phyloP scores from a whole-genome alignment of 345 rosid genomes.

The Cardamine chenopodiifolia region DNA sequence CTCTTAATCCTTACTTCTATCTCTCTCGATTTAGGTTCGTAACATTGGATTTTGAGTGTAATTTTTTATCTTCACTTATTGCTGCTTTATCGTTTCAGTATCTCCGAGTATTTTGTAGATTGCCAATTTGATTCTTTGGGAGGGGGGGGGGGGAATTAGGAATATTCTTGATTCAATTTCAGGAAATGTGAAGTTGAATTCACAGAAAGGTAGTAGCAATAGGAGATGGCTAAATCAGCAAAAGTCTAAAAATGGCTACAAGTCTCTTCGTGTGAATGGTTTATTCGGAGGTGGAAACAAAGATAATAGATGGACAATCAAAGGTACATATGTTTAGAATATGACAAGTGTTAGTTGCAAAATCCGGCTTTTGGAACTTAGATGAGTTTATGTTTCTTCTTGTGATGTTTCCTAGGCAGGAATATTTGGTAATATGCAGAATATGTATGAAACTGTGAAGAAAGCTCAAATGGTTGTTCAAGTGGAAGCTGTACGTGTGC shows the following conservation, averaged over 20 bases:
- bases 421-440: slow-evolving; percentile 88
- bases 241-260: slow-evolving; percentile 31
- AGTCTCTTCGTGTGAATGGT: slow-evolving; percentile 59
- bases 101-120: background rate
- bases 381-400: slow-evolving; percentile 21
- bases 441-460: slow-evolving; percentile 85
- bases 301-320: slow-evolving; percentile 63
- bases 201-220: slow-evolving; percentile 41
- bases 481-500: slow-evolving; percentile 91
- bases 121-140: background rate
- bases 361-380: too few species aligned
- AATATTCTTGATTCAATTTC: background rate
- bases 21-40: background rate
- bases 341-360: too few species aligned
- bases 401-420: slow-evolving; percentile 63
- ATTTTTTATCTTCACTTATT: too few species aligned
- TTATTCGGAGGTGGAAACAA: slow-evolving; percentile 90
- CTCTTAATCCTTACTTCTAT: background rate
- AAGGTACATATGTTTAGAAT: too few species aligned
- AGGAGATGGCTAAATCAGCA: slow-evolving; percentile 8
- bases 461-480: slow-evolving; percentile 99
- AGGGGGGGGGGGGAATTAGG: background rate
- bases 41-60: background rate
- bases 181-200: slow-evolving; percentile 38
- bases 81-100: background rate